A percentile compares a stretch with the other conserved stretches of the same genome.
Evolutionary conservation across 106 monocot species (phyloP).

Genomic region (Amphibolis antarctica): DNA sequence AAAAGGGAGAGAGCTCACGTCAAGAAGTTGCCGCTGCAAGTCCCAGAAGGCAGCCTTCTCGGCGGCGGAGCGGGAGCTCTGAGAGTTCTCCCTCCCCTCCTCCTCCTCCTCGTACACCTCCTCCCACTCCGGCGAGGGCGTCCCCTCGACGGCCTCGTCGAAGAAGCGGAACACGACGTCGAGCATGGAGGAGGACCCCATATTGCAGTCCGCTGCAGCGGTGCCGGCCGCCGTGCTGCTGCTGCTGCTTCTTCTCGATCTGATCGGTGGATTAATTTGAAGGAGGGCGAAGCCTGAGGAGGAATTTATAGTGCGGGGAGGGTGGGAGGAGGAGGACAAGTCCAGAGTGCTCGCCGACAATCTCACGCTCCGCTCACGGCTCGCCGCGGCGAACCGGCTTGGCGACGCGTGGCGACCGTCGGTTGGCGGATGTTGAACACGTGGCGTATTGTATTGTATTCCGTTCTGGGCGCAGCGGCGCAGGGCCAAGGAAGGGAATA

Average conservation of each 20-base stretch:
- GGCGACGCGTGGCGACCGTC: no score
- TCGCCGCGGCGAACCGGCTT: no score
- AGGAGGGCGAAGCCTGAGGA: not conserved
- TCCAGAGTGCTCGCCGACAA: no score
- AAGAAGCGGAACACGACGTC: conserved; percentile 47
- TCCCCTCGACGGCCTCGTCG: conserved; percentile 16
- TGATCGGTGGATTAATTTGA: not conserved
- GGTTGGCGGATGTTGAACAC: not conserved
- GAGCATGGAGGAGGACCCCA: not conserved
- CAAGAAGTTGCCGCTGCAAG: conserved; percentile 40
- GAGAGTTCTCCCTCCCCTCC: not conserved
- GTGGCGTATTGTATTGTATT: not conserved
- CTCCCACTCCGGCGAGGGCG: not conserved
- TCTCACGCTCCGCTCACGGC: no score
- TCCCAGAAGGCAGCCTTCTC: conserved; percentile 62
- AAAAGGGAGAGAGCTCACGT: conserved; percentile 33
- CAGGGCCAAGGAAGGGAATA: not conserved
- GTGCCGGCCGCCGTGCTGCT: not conserved
- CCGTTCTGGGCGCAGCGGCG: not conserved
- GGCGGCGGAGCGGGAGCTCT: conserved; percentile 2
- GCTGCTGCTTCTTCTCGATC: not conserved
- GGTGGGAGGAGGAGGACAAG: no score
- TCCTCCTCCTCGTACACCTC: conserved; percentile 12
- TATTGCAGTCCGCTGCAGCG: not conserved
- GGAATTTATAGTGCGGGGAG: no score